phyloP scores from a whole-genome alignment of 1,139 yeast species.

The Geotrichum citri-aurantii region DNA sequence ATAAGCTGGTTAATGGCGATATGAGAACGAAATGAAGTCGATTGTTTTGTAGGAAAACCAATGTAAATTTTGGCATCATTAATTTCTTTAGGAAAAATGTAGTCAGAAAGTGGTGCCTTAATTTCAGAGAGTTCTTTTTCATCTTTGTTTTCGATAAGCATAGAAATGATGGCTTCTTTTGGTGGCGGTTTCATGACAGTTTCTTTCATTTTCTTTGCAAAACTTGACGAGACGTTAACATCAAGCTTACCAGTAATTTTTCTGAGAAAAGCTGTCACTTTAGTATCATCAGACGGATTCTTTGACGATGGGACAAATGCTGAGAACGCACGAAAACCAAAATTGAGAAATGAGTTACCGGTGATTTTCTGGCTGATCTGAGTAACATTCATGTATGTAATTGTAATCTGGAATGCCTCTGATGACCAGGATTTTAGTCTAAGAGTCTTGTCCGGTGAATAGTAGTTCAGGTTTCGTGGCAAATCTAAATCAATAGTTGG shows the following conservation, averaged over 20 bases:
- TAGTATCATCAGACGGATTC: slow-evolving; percentile 33
- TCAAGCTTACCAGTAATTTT: slow-evolving; percentile 32
- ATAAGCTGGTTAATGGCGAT: slow-evolving; percentile 38
- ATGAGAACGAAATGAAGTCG: slow-evolving; percentile 38
- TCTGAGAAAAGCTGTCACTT: slow-evolving; percentile 31
- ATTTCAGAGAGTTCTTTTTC: slow-evolving; percentile 32
- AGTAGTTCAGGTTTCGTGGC: slow-evolving; percentile 28
- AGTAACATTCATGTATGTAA: slow-evolving; percentile 37
- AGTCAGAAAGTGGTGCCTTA: slow-evolving; percentile 35
- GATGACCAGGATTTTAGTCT: slow-evolving; percentile 26
- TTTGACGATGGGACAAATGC: slow-evolving; percentile 32
- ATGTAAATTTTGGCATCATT: slow-evolving; percentile 39
- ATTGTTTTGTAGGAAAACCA: slow-evolving; percentile 42
- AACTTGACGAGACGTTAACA: slow-evolving; percentile 32
- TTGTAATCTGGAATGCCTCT: slow-evolving; percentile 33
- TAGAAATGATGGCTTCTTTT: slow-evolving; percentile 33
- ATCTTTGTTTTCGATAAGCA: slow-evolving; percentile 30
- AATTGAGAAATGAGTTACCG: slow-evolving; percentile 27
- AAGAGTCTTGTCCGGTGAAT: slow-evolving; percentile 30
- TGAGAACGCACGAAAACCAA: slow-evolving; percentile 34
- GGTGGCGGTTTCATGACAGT: slow-evolving; percentile 43
- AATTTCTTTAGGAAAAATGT: slow-evolving; percentile 35
- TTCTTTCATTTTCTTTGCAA: slow-evolving; percentile 35
- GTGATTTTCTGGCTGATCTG: slow-evolving; percentile 31
- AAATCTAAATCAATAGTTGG: slow-evolving; percentile 25